Percentiles rank a stretch among this genome's conserved stretches.
These are phyloP conservation scores for Talaromyces sp. DNA, from an alignment of 2,329 filamentous ascomycete genomes.

Conservation along the genomic window DNA sequence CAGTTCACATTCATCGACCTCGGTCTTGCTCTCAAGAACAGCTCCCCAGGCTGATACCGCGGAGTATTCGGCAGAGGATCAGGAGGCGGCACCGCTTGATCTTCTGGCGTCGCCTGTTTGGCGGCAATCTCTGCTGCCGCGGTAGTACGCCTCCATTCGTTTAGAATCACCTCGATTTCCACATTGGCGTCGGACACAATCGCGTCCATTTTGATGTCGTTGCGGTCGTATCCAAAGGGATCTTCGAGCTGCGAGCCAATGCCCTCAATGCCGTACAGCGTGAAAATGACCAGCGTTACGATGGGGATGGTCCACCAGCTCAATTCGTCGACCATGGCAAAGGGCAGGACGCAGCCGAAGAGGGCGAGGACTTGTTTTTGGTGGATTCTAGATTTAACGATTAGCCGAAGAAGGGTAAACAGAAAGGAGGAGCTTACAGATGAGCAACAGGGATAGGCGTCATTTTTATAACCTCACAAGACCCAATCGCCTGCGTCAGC, in stretches of 20 bases:
- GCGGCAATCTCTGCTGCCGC: not conserved
- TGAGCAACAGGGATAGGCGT: slow-evolving; percentile 61
- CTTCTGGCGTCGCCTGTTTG: not conserved
- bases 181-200: slow-evolving; percentile 56
- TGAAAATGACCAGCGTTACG: slow-evolving; percentile 57
- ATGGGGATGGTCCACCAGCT: slow-evolving; percentile 58
- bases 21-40: not conserved
- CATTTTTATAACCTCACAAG: slow-evolving; percentile 61
- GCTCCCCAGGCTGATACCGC: not conserved
- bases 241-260: slow-evolving; percentile 61
- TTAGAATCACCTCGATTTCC: slow-evolving; percentile 54
- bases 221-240: slow-evolving; percentile 60
- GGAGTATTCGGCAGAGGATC: not conserved
- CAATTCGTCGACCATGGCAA: slow-evolving; percentile 59
- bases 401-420: not conserved
- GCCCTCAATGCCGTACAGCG: slow-evolving; percentile 59
- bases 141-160: slow-evolving; percentile 49
- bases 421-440: slow-evolving; percentile 30
- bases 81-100: not conserved
- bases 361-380: slow-evolving; percentile 59
- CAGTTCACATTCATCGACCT: not conserved
- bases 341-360: slow-evolving; percentile 56
- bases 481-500: slow-evolving; percentile 54
- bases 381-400: slow-evolving; percentile 45
- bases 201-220: slow-evolving; percentile 64